phyloP scores from a whole-genome alignment of 495 filamentous ascomycete genomes.

The Lasiosphaeria hispida region DNA sequence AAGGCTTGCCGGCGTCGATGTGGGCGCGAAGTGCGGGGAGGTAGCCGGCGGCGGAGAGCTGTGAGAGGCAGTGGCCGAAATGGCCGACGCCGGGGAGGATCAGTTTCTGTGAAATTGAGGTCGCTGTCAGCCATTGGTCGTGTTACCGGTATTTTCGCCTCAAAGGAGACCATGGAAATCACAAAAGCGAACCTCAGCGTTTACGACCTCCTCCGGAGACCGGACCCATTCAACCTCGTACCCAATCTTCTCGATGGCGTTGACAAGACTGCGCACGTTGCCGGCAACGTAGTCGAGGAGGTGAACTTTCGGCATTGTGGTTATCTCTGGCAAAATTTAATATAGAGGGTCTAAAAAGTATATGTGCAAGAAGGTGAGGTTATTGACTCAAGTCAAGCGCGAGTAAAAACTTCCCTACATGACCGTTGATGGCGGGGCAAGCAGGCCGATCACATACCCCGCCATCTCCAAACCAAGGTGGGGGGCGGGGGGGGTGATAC shows the following conservation, averaged over 20 bases:
- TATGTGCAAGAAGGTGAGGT: neutral
- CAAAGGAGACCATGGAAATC: neutral
- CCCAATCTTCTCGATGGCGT: slow-evolving; percentile 92
- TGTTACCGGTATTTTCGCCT: neutral
- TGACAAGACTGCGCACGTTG: slow-evolving; percentile 91
- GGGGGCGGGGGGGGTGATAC: too few species aligned
- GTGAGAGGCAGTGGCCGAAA: slow-evolving; percentile 90
- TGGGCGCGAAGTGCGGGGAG: slow-evolving; percentile 74
- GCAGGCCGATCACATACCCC: neutral
- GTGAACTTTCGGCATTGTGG: slow-evolving; percentile 82
- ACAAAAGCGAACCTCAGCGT: slow-evolving; percentile 67
- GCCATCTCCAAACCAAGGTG: slow-evolving; percentile 8
- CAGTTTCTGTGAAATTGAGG: slow-evolving; percentile 59
- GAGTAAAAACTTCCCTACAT: neutral
- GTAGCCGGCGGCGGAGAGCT: slow-evolving; percentile 76
- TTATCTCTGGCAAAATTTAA: neutral
- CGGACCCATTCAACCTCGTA: slow-evolving; percentile 92
- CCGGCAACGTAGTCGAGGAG: slow-evolving; percentile 78
- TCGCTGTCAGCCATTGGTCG: neutral
- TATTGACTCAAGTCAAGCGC: slow-evolving; percentile 15
- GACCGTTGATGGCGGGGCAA: slow-evolving; percentile 1
- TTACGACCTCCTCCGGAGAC: slow-evolving; percentile 73
- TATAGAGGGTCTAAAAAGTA: neutral
- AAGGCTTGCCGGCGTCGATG: slow-evolving; percentile 84
- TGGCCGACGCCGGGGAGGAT: slow-evolving; percentile 96